Base-by-base conservation (phyloP, 371 early-diverging fungal genomes). In the Batrachochytrium dendrobatidis region DNA sequence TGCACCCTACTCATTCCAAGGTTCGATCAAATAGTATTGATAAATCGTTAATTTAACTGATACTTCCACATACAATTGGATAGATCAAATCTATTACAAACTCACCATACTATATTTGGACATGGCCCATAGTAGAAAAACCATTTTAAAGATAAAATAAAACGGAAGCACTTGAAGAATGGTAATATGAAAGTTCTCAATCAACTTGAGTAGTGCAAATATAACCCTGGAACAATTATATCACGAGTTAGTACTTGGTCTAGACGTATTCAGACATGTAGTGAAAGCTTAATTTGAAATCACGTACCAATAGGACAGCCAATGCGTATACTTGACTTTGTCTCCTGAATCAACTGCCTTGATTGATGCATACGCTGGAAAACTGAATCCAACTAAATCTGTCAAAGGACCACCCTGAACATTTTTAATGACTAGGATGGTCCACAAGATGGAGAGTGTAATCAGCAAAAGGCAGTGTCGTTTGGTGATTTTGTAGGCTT, bases 301-400 rank as follows among this genome's bases (percentile, higher is more conserved):
- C 6, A 51, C 51, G 32, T 24, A 51, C 51, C 51, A 51, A 22
- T 51, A 51, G 12, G 51, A 10, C 3, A 51, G 51, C 51, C 51
- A 51, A 6, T 51, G 51, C 3, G 51, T 51, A 22, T 51, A 51
- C 30, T 51, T 51, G 51, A 51, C 51, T 32, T 51, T 51, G 51
- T 51, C 51, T 3, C 51, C 51, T 17, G 51, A 51, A 24, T 51
- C 51, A n/a, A 51, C 51, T 3, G 51, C 4, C n/a, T 51, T 51
- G 24, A 51, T 51, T 17, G 51, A 51, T 17, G 51, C 51, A 29
- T 51, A 51, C 4, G 51, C 51, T 17, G 51, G 51, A 24, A 30
- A 51, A 22, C 28, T 29, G 30, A 7, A 51, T n/a, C 8, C 51
- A 5, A 51, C 51, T 7, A 51, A 3, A 24, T 51, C 51, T 32